Conservation (phyloP, 768 basidiomycete genomes). For the Suillus discolor region DNA sequence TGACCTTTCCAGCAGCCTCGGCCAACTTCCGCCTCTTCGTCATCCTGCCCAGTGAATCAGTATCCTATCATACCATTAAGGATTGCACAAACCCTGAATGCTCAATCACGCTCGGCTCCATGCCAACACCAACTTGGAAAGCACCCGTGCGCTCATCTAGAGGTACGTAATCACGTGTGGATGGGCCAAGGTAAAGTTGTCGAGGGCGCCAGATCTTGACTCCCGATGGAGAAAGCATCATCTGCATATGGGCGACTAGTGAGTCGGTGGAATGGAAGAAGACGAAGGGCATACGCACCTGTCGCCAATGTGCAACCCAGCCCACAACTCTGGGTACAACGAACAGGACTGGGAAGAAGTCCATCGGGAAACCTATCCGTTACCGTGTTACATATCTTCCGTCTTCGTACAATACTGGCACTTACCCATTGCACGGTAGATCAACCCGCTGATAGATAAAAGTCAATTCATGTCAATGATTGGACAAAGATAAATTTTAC, state of each 20-base stretch:
- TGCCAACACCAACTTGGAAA: constrained; percentile 50
- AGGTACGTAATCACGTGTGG: constrained; percentile 74
- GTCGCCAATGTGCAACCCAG: constrained; percentile 93
- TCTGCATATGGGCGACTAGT: constrained; percentile 42
- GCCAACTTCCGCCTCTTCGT: constrained; percentile 35
- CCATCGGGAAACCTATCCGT: constrained; percentile 80
- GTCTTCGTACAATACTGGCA: constrained; percentile 6
- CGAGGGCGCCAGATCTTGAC: constrained; percentile 94
- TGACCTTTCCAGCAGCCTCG: constrained; percentile 24
- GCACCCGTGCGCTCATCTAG: constrained; percentile 55
- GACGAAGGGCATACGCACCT: constrained; percentile 45
- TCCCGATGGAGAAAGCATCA: constrained; percentile 88
- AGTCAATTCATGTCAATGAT: constrained; percentile 3
- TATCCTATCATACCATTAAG: background rate
- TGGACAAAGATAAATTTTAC: constrained; percentile 11
- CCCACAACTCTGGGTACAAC: constrained; percentile 91
- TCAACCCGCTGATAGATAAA: constrained; percentile 61
- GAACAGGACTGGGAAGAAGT: constrained; percentile 94
- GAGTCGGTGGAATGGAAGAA: constrained; percentile 1
- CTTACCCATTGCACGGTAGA: constrained; percentile 90
- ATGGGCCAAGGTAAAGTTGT: constrained; percentile 81
- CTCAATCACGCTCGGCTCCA: constrained; percentile 61
- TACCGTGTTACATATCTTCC: constrained; percentile 8
- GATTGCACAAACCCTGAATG: constrained; percentile 72
- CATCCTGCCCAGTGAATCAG: constrained; percentile 23